Conservation (phyloP, 148 eudicot species). For the Rhododendron simsii region DNA sequence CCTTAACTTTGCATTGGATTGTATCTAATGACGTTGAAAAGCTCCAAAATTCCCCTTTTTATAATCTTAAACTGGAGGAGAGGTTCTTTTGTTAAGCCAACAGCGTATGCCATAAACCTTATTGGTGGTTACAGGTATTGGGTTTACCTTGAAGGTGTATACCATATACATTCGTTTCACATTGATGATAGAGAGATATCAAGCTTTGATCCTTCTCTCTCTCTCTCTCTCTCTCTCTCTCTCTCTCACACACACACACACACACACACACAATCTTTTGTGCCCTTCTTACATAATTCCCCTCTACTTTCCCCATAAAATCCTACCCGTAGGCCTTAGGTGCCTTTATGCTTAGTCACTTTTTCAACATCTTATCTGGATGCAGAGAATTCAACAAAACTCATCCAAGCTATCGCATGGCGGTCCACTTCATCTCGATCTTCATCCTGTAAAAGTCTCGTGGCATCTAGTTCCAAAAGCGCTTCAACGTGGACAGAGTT, state of each 20-base stretch:
- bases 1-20: constrained; percentile 5
- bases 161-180: background rate
- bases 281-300: background rate
- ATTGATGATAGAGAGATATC: background rate
- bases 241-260: background rate
- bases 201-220: background rate
- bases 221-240: background rate
- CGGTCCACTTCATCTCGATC: constrained; percentile 66
- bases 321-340: background rate
- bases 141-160: background rate
- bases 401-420: constrained; percentile 81
- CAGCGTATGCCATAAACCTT: background rate
- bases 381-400: constrained; percentile 90
- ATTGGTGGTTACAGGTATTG: background rate
- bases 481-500: constrained; percentile 77
- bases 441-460: constrained; percentile 84
- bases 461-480: constrained; percentile 75
- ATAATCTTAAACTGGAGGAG: background rate
- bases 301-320: background rate
- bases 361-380: background rate
- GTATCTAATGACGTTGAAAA: background rate
- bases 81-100: background rate
- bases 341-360: constrained; percentile 5
- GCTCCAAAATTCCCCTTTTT: background rate
- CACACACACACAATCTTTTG: background rate